Conservation (phyloP, 345 rosid species). For the Fremontodendron californicum region DNA sequence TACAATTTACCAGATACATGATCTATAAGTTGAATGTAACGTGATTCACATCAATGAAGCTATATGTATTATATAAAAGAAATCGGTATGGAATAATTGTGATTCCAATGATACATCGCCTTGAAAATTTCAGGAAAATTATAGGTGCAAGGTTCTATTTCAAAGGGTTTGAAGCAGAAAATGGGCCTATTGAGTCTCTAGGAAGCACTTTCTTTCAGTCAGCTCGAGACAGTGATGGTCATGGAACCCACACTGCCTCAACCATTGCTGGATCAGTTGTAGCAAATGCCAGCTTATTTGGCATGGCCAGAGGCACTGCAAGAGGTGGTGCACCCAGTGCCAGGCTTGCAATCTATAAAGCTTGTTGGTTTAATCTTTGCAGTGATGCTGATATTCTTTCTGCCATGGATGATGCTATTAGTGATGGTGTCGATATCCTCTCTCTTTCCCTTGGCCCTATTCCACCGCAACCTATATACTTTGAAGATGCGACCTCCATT, state of each 20-base stretch:
- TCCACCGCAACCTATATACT: constrained; percentile 38
- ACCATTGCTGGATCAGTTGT: constrained; percentile 38
- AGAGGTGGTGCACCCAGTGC: constrained; percentile 48
- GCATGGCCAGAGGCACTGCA: constrained; percentile 47
- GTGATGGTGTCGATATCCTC: constrained; percentile 8
- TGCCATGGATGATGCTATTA: constrained; percentile 42
- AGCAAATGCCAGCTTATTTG: constrained; percentile 35
- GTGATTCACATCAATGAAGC: not conserved
- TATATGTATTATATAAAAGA: not conserved
- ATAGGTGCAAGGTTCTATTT: constrained; percentile 45
- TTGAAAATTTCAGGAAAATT: constrained; percentile 37
- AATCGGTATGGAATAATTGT: not conserved
- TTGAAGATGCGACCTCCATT: constrained; percentile 25
- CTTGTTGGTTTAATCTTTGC: constrained; percentile 31
- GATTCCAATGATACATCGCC: not conserved
- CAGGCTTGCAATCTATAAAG: constrained; percentile 49
- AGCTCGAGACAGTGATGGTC: constrained; percentile 41
- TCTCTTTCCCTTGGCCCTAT: constrained; percentile 17
- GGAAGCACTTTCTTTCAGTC: constrained; percentile 34
- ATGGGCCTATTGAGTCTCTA: constrained; percentile 35
- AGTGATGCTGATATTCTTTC: constrained; percentile 40
- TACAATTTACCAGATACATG: not conserved
- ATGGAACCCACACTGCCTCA: constrained; percentile 45
- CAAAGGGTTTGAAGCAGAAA: constrained; percentile 38
- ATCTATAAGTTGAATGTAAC: not conserved